A percentile compares a stretch with the other conserved stretches of the same genome.
These are phyloP conservation scores for Phytophthora pinifolia DNA, from an alignment of 352 stramenopile species.

Conservation along the genomic window DNA sequence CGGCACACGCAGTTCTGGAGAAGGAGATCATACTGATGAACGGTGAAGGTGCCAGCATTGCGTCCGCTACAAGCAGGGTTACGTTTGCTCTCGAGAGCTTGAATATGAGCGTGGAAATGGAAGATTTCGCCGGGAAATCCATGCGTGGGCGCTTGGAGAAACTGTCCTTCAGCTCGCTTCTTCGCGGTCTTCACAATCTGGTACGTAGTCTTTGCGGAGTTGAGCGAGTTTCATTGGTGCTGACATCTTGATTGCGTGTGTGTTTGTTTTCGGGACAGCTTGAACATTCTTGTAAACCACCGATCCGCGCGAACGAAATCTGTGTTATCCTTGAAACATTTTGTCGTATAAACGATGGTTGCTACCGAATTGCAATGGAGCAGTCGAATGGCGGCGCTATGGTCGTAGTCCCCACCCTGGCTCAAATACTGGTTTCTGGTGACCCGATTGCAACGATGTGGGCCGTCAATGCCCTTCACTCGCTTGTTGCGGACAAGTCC, in stretches of 20 bases:
- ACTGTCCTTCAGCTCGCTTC: slow-evolving; percentile 51
- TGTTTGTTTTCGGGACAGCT: slow-evolving; percentile 34
- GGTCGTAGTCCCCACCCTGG: slow-evolving; percentile 37
- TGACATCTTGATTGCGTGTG: too few relatives aligned
- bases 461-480: slow-evolving; percentile 65
- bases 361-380: slow-evolving; percentile 62
- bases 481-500: slow-evolving; percentile 54
- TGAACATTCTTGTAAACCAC: slow-evolving; percentile 60
- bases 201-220: slow-evolving; percentile 31
- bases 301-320: slow-evolving; percentile 65
- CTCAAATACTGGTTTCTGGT: slow-evolving; percentile 50
- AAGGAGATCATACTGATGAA: slow-evolving; percentile 69
- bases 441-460: slow-evolving; percentile 58
- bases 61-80: slow-evolving; percentile 55
- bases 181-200: slow-evolving; percentile 60
- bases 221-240: too few relatives aligned
- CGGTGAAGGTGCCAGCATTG: slow-evolving; percentile 36
- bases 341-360: slow-evolving; percentile 71
- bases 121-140: slow-evolving; percentile 54
- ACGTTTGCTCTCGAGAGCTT: slow-evolving; percentile 75
- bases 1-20: slow-evolving; percentile 46
- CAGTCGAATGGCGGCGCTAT: slow-evolving; percentile 46
- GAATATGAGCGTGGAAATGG: slow-evolving; percentile 65
- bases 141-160: slow-evolving; percentile 54
- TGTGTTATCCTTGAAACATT: slow-evolving; percentile 70